Conservation (phyloP, 83 land plant species). For the Larix sibirica region DNA sequence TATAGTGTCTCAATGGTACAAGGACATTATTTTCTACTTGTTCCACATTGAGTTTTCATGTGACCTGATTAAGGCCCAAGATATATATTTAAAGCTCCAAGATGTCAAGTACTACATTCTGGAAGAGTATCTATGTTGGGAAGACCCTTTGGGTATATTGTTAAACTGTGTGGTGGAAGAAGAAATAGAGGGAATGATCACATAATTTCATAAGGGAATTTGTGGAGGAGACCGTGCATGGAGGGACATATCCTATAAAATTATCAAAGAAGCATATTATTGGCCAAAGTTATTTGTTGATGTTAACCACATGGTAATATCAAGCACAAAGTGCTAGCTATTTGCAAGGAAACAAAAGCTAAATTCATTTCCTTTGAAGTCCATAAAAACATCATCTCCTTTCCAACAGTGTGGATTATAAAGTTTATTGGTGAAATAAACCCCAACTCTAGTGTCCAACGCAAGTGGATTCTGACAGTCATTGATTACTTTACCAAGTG, state of each 20-base stretch:
- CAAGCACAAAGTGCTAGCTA: neutral
- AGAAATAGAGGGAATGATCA: rapidly evolving
- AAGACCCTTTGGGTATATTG: neutral
- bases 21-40: neutral
- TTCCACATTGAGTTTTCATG: too few species aligned
- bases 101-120: neutral
- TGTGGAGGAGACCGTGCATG: neutral
- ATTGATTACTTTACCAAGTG: neutral
- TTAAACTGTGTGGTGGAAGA: neutral
- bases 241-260: neutral
- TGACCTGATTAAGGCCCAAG: neutral
- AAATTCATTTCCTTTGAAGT: neutral
- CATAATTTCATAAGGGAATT: neutral
- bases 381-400: neutral
- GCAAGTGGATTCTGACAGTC: neutral
- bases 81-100: neutral
- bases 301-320: neutral
- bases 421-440: neutral
- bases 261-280: neutral
- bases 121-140: neutral
- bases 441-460: neutral
- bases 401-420: neutral
- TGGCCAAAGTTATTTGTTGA: neutral
- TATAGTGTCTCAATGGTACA: rapidly evolving
- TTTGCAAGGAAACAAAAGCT: neutral